These are phyloP conservation scores for Saccharomyces uvarum DNA, from an alignment of 1,139 yeast genomes.

Conservation along the genomic window DNA sequence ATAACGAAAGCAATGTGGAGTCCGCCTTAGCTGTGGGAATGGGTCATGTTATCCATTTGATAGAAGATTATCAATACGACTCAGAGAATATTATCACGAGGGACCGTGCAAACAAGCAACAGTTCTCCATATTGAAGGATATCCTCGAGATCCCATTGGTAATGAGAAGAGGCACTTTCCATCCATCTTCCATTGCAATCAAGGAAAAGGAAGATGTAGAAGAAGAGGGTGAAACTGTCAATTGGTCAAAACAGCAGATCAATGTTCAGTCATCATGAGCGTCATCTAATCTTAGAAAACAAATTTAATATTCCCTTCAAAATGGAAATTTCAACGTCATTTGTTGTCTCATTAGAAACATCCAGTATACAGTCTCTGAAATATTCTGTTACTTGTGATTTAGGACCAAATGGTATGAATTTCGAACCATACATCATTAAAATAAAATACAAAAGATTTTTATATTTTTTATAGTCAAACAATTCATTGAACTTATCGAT, in stretches of 20 bases:
- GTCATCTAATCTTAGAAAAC: slow-evolving; percentile 11
- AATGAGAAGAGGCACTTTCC: neutral
- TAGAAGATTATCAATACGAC: slow-evolving; percentile 29
- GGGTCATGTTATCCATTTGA: slow-evolving; percentile 36
- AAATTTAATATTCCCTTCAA: slow-evolving; percentile 20
- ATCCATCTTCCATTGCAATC: neutral
- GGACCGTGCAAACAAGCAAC: neutral
- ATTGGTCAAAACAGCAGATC: neutral
- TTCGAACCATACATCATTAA: slow-evolving; percentile 21
- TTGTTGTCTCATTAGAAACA: slow-evolving; percentile 15
- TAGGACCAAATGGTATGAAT: slow-evolving; percentile 16
- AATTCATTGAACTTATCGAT: slow-evolving; percentile 18
- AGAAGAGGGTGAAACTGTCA: neutral
- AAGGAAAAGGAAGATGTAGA: neutral
- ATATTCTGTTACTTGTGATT: slow-evolving; percentile 6
- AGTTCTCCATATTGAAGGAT: neutral
- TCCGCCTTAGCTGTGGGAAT: slow-evolving; percentile 40
- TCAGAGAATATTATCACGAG: neutral
- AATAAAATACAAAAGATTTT: slow-evolving; percentile 21
- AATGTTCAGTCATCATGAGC: neutral
- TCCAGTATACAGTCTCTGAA: slow-evolving; percentile 22
- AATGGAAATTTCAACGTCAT: slow-evolving; percentile 23
- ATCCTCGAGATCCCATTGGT: neutral
- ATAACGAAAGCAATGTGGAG: slow-evolving; percentile 56
- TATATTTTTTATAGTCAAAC: slow-evolving; percentile 16